Evolutionary conservation across 1,139 yeast genomes (phyloP), one percentile per base, ranked within the genome.

Genomic region (Diutina mesorugosa): DNA sequence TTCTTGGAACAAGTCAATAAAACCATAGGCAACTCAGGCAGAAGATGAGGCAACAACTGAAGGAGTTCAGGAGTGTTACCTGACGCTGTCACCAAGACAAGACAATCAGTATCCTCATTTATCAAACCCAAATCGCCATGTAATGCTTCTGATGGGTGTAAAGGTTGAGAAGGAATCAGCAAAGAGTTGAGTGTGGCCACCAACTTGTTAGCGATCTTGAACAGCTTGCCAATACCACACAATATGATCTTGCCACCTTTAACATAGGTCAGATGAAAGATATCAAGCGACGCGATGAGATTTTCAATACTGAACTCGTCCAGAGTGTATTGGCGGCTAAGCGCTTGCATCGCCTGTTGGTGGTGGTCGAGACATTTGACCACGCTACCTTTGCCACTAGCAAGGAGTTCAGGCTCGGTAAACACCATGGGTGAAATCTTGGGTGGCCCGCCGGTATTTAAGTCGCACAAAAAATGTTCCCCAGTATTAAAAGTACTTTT

Each of bases 51-150:
- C 54, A 85, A 67, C 60, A 86, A 67, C 58, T 74, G 73, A 29
- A 83, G 60, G 51, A 90, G 74, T 66, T 90, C 97, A 0, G 91
- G 87, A 1, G 96, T 86, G 63, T 84, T 85, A 1, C 97, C 97
- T 51, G 93, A 84, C 1, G 93, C 87, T 0, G 93, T 83, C 47
- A 90, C 80, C 66, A 89, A 73, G 6, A 90, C 67, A 57, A 90
- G 63, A 30, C 84, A 77, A 67, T 89, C 96, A 26, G 72, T 72
- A 45, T 82, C 81, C n/a, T 50, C 45, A 57, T 80, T 72, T 32
- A 90, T 70, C 45, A 84, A 69, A 0, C 97, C 97, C 63, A 90
- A 74, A 67, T 90, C 97, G 5, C 97, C 97, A 66, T 90, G 97
- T 38, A 90, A 72, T 0, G 97, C 97, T 60, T 90, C 97, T 1